Evolutionary conservation across 345 rosid species (phyloP).

Genomic region (Murraya paniculata): DNA sequence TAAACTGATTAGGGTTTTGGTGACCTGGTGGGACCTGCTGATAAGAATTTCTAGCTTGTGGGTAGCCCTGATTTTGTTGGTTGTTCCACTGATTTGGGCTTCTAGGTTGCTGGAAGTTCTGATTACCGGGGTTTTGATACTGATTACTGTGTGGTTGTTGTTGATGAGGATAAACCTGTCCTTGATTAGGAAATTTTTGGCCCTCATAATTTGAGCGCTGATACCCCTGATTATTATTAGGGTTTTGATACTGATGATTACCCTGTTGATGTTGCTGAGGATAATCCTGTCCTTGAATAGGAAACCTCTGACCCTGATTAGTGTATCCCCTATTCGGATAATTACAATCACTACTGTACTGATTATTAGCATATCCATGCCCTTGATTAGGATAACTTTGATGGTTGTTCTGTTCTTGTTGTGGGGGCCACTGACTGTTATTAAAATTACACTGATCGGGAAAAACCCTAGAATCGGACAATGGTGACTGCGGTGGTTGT

Average conservation of each 20-base stretch:
- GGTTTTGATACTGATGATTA: constrained; percentile 18
- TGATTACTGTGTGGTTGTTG: constrained; percentile 17
- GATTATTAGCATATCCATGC: constrained; percentile 18
- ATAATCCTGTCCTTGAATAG: constrained; percentile 16
- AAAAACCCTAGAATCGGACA: constrained; percentile 34
- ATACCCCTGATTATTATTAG: constrained; percentile 4
- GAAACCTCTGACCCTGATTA: constrained; percentile 27
- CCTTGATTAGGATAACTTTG: constrained; percentile 13
- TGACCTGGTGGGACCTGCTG: constrained; percentile 23
- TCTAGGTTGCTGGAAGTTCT: constrained; percentile 27
- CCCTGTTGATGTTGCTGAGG: constrained; percentile 22
- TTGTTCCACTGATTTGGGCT: constrained; percentile 38
- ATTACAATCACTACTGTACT: constrained; percentile 20
- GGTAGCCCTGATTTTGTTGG: constrained; percentile 38
- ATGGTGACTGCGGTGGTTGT: constrained; percentile 23
- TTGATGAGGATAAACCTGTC: constrained; percentile 23
- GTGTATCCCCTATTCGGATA: constrained; percentile 19
- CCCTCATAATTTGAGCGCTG: constrained; percentile 30
- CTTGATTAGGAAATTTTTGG: constrained; percentile 26
- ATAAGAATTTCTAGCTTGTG: constrained; percentile 25
- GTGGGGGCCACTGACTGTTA: constrained; percentile 31
- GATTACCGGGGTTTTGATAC: constrained; percentile 13
- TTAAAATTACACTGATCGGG: constrained; percentile 11
- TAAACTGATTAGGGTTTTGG: constrained; percentile 33
- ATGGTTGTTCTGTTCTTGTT: constrained; percentile 17